Evolutionary conservation across 306 rosid genomes (phyloP).

Genomic region (Malus domestica): DNA sequence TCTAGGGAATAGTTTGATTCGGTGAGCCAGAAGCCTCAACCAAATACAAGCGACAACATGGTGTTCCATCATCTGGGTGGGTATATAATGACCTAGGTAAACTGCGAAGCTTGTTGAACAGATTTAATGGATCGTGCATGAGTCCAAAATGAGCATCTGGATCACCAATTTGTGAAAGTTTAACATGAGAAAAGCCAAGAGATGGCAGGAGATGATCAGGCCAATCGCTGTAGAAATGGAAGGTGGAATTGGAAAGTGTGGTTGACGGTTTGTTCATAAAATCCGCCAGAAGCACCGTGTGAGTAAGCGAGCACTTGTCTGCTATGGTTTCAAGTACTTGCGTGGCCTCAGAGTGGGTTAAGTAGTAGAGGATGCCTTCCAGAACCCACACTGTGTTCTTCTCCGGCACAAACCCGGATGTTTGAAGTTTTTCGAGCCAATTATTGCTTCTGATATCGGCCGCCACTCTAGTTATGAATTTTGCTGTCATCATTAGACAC

Average conservation of each 20-base stretch:
- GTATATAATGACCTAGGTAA: slow-evolving; percentile 75
- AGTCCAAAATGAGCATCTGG: slow-evolving; percentile 97
- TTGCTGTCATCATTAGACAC: slow-evolving; percentile 39
- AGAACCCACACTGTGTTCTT: slow-evolving; percentile 88
- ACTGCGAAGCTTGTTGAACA: slow-evolving; percentile 79
- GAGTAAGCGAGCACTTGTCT: slow-evolving; percentile 58
- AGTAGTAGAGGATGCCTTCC: slow-evolving; percentile 84
- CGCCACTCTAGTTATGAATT: slow-evolving; percentile 70
- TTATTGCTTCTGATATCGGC: slow-evolving; percentile 74
- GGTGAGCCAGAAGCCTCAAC: slow-evolving; percentile 96
- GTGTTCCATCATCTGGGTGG: slow-evolving; percentile 88
- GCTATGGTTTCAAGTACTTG: slow-evolving; percentile 72
- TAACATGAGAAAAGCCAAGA: slow-evolving; percentile 66
- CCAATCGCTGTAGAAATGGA: slow-evolving; percentile 96
- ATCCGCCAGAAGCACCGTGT: slow-evolving; percentile 78
- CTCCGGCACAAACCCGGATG: slow-evolving; percentile 72
- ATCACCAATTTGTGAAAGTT: slow-evolving; percentile 91
- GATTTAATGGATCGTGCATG: slow-evolving; percentile 62
- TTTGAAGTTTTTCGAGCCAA: slow-evolving; percentile 81
- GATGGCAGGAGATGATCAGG: slow-evolving; percentile 94
- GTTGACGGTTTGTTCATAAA: slow-evolving; percentile 92
- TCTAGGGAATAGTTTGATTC: slow-evolving; percentile 27
- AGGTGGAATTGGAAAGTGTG: slow-evolving; percentile 59
- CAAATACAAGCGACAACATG: slow-evolving; percentile 82
- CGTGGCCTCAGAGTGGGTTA: slow-evolving; percentile 67